Base-by-base conservation (phyloP, 345 rosid species). In the Balakata baccata region DNA sequence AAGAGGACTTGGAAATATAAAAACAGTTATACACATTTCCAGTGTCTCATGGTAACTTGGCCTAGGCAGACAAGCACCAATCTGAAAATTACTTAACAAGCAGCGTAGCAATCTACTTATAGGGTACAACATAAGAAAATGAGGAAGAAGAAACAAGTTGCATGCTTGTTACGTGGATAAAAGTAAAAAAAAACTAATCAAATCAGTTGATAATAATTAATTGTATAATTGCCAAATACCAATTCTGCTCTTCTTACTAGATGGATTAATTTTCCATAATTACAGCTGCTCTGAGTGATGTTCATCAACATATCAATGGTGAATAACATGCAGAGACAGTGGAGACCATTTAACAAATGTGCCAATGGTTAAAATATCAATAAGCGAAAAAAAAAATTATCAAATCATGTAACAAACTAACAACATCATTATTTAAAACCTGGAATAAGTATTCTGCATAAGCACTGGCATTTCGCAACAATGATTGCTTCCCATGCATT, bases 391-490 rank as follows among this genome's bases (percentile, higher is more conserved):
- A 47, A 49, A 1, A 52, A 69, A 56, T 39, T 11, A 60, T 66
- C 11, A 56, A 25, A 43, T 14, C 8, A 5, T 50, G 51, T 46
- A 7, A 46, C 13, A 67, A 53, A 18, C 38, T 63, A 51, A 38
- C 20, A 74, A 58, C 10, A 20, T 71, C 29, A 59, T 25, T 20
- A 71, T 67, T 46, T 61, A n/a, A 75, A 66, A 91, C 97, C 90
- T 85, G 68, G 80, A 87, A 83, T 75, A 89, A 18, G 85, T 78
- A 63, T 16, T 89, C 87, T 54, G 90, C 80, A 68, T 82, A 91
- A 59, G 84, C 75, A 80, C 66, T 72, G 37, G 83, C 23, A 80
- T 87, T 81, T n/a, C 86, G 86, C 70, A 87, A 62, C 54, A 89
- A 62, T 0, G 84, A 80, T 71, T 85, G 82, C 74, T 84, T 89